Evolutionary conservation across 768 basidiomycete genomes (phyloP), one percentile per base, ranked within the genome.

Genomic region (Suillus variegatus): DNA sequence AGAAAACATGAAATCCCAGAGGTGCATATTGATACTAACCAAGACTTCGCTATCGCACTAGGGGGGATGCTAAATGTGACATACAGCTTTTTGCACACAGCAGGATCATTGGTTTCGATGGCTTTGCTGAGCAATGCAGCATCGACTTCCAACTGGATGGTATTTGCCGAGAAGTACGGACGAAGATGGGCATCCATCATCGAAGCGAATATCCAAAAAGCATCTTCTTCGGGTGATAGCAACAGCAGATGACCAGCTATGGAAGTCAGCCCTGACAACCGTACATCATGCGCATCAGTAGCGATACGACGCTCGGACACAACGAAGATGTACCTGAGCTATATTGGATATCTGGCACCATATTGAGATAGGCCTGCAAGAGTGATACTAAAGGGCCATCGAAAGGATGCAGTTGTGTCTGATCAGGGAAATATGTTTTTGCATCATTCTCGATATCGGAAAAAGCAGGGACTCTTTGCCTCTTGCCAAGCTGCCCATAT

Each of bases 121-220:
- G 87, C 88, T 43, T 85, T 86, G 63, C 82, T 82, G 69, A 94
- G 92, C 52, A 95, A 74, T 3, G 85, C 81, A 0, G 91, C 84
- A 65, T 94, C 93, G 9, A 94, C 88, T 68, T 93, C 92, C 63
- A 93, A 78, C 73, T 92, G 91, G 3, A 82, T 80, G 2, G 82
- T 78, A 60, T 77, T 82, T 4, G 82, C 71, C 44, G 89, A 85
- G 72, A 93, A 95, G 74, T 93, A 93, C 0, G 88, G 81, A 1
- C 93, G 88, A n/a, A 94, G 79, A 68, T 93, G 88, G 1, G 85
- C 84, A 69, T 94, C 92, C 93, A 95, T 95, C 68, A 94, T 78
- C 3, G 92, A 92, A 1, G 92, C 83, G 72, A 94, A 94, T 22
- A 91, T 94, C 93, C 93, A 95, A 74, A 95, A 95, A 0, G 91